A percentile compares a stretch with the other conserved stretches of the same genome.
These are phyloP conservation scores for Phytophthora niederhauseri DNA, from an alignment of 352 stramenopile genomes.

Conservation along the genomic window DNA sequence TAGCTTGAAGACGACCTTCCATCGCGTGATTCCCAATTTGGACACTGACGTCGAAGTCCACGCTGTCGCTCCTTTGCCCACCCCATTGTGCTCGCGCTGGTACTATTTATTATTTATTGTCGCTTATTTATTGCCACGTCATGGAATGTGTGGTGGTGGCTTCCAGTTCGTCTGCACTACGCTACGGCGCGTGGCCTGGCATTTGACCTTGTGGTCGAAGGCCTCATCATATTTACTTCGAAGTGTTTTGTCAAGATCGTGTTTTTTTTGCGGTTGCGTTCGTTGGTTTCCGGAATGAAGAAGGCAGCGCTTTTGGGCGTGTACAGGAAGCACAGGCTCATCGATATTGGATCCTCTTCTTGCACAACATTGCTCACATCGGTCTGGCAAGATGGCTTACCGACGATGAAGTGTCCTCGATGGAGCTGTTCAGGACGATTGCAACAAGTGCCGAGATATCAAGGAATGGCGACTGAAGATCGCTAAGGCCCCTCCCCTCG, in stretches of 20 bases:
- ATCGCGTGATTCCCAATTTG: slow-evolving; percentile 18
- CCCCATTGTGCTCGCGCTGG: too few species aligned
- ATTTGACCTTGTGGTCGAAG: not conserved
- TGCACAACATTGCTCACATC: too few species aligned
- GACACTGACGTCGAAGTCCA: not conserved
- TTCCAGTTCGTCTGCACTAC: not conserved
- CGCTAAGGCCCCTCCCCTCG: too few species aligned
- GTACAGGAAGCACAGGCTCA: too few species aligned
- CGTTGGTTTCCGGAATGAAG: not conserved
- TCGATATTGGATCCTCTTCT: too few species aligned
- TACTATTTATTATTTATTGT: slow-evolving; percentile 28
- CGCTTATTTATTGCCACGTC: slow-evolving; percentile 19
- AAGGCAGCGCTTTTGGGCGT: not conserved
- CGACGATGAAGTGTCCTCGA: too few species aligned
- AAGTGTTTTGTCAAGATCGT: not conserved
- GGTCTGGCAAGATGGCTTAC: too few species aligned
- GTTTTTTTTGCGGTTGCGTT: not conserved
- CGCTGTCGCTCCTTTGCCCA: too few species aligned
- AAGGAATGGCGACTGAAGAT: too few species aligned
- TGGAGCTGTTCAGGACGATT: too few species aligned
- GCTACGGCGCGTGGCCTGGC: not conserved
- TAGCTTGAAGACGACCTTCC: slow-evolving; percentile 18
- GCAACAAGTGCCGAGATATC: too few species aligned
- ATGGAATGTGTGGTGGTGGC: not conserved
- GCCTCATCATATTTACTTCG: too few species aligned